Evolutionary conservation across 805 yeast species (phyloP).

Genomic region (Candida ponderosae): DNA sequence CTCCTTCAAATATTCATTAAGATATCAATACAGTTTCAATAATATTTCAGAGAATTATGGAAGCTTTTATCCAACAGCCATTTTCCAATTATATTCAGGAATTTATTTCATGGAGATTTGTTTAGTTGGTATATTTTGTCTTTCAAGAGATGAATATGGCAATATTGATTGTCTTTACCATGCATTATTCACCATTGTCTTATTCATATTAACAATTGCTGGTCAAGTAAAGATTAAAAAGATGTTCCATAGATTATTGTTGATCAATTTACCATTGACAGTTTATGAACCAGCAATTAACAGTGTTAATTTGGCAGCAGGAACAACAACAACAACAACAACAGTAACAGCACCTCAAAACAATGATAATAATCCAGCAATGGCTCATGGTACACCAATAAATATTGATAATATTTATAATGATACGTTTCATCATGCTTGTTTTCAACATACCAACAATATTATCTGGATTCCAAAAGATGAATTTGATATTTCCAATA

Average conservation of each 20-base stretch:
- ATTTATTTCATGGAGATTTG: conserved; percentile 75
- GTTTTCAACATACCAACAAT: conserved; percentile 13
- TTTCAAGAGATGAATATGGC: conserved; percentile 44
- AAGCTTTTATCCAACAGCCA: conserved; percentile 60
- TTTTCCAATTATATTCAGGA: conserved; percentile 74
- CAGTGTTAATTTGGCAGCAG: no score
- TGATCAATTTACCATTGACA: conserved; percentile 28
- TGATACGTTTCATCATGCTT: conserved; percentile 18
- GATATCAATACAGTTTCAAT: conserved; percentile 43
- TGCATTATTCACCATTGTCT: conserved; percentile 43
- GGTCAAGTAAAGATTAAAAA: conserved; percentile 46
- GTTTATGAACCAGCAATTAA: neutral
- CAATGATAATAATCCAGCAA: conserved; percentile 1
- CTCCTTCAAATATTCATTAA: conserved; percentile 65
- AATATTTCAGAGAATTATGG: conserved; percentile 64
- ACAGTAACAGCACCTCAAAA: neutral
- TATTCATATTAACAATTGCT: conserved; percentile 45
- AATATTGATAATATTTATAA: conserved; percentile 3
- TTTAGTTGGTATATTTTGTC: conserved; percentile 65
- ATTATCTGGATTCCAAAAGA: conserved; percentile 21
- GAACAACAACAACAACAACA: neutral
- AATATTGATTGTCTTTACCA: conserved; percentile 36
- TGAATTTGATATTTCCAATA: conserved; percentile 6
- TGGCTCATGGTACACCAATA: neutral
- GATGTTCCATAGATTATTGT: conserved; percentile 27